phyloP scores from a whole-genome alignment of 495 filamentous ascomycete species.

The Hypoxylon rickii region DNA sequence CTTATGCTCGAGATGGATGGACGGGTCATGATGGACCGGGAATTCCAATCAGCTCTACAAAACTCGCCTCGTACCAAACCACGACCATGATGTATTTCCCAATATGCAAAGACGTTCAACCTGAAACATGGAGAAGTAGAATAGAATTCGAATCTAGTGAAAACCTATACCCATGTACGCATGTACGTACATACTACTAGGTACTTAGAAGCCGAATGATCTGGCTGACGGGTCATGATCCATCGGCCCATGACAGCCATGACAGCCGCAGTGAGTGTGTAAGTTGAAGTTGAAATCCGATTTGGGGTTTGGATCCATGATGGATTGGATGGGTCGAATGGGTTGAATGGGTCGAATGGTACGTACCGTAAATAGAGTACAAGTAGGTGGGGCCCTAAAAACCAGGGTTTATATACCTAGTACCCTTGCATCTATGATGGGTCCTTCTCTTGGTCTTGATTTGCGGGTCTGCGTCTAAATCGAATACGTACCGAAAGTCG shows the following conservation, averaged over 20 bases:
- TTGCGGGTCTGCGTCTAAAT: not conserved
- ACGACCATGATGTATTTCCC: conserved; percentile 38
- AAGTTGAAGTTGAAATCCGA: conserved; percentile 9
- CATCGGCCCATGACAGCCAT: conserved; percentile 14
- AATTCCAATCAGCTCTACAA: conserved; percentile 38
- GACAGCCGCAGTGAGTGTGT: no score
- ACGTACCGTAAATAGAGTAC: conserved; percentile 34
- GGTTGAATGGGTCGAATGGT: conserved; percentile 15
- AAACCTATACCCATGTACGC: conserved; percentile 24
- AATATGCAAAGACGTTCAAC: conserved; percentile 33
- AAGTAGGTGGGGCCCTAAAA: not conserved
- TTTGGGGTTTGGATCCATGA: no score
- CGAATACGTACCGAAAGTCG: not conserved
- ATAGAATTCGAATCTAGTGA: conserved; percentile 26
- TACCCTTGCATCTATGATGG: not conserved
- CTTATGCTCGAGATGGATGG: conserved; percentile 40
- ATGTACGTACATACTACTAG: not conserved
- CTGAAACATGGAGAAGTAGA: conserved; percentile 40
- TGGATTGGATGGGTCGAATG: conserved; percentile 2
- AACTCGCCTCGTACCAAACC: conserved; percentile 28
- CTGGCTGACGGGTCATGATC: conserved; percentile 9
- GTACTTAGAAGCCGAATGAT: conserved; percentile 17
- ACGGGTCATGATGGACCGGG: conserved; percentile 33
- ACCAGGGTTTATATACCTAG: not conserved
- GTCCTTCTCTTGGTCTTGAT: not conserved